Conservation (phyloP, 2,329 filamentous ascomycete species). For the Trichoderma citrinoviride region DNA sequence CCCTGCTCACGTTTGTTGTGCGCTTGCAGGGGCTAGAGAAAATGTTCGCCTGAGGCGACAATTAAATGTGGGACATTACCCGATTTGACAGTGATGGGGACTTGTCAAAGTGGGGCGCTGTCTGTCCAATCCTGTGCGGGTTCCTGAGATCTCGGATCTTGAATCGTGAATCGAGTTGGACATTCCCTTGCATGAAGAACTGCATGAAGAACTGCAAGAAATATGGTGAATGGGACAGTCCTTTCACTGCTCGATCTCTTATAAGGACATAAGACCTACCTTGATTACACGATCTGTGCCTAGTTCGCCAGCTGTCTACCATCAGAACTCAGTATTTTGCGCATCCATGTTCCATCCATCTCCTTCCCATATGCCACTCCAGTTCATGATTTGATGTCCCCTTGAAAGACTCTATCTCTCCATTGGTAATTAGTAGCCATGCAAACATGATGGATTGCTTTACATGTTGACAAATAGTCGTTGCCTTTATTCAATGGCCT, state of each 20-base stretch:
- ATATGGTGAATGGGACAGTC: neutral
- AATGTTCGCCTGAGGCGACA: neutral
- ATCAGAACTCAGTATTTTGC: no score
- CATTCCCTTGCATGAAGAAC: neutral
- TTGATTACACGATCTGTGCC: no score
- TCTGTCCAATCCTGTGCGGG: neutral
- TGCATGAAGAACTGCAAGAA: neutral
- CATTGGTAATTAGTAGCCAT: no score
- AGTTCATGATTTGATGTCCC: no score
- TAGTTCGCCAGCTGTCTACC: no score
- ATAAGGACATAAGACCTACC: no score
- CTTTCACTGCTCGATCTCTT: neutral
- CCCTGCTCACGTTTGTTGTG: conserved; percentile 28
- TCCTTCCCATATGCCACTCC: no score
- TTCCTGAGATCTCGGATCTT: neutral
- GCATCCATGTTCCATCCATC: no score
- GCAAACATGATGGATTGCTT: no score
- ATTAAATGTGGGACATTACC: neutral
- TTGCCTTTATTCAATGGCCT: no score
- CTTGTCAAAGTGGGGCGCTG: neutral
- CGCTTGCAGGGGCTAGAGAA: conserved; percentile 18
- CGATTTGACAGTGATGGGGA: neutral
- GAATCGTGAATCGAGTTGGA: neutral
- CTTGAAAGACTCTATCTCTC: no score
- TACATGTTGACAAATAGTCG: no score